Evolutionary conservation across 1,284 basidiomycete genomes (phyloP).

Genomic region (Tylopilus microsporus): DNA sequence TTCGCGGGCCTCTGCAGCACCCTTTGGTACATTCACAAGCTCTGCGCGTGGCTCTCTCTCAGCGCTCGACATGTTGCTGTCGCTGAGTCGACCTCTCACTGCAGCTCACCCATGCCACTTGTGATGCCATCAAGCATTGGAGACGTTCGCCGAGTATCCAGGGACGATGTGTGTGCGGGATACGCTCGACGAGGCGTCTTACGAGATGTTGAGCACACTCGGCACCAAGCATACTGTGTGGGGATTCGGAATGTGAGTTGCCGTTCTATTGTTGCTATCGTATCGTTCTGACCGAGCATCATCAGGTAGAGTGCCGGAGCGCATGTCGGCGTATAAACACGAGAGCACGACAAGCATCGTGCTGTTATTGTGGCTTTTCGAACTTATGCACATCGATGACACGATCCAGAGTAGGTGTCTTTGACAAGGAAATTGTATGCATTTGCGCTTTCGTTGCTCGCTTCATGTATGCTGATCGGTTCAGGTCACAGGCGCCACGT

Average conservation of each 20-base stretch:
- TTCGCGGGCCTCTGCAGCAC: not conserved
- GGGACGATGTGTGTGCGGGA: slow-evolving; percentile 77
- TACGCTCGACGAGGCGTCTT: slow-evolving; percentile 89
- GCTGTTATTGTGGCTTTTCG: slow-evolving; percentile 93
- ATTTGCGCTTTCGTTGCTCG: not conserved
- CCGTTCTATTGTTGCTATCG: not conserved
- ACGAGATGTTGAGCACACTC: slow-evolving; percentile 75
- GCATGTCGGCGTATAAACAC: slow-evolving; percentile 86
- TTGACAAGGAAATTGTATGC: slow-evolving; percentile 86
- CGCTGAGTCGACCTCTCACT: slow-evolving; percentile 78
- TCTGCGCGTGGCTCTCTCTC: not conserved
- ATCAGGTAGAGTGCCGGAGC: slow-evolving; percentile 63
- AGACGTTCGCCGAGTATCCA: slow-evolving; percentile 85
- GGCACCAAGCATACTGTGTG: slow-evolving; percentile 76
- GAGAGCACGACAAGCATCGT: slow-evolving; percentile 76
- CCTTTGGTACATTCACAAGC: slow-evolving; percentile 2
- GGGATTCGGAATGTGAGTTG: slow-evolving; percentile 76
- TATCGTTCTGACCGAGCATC: not conserved
- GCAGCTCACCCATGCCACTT: slow-evolving; percentile 87
- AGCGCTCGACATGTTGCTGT: slow-evolving; percentile 80
- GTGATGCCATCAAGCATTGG: slow-evolving; percentile 85
- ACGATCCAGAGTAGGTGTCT: slow-evolving; percentile 98
- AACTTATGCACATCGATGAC: slow-evolving; percentile 94
- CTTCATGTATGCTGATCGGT: not conserved
- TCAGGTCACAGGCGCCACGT: slow-evolving; percentile 59